A percentile compares a stretch with the other conserved stretches of the same genome.
Evolutionary conservation across 2,329 filamentous ascomycete genomes (phyloP).

Genomic region (Teratosphaeria pseudoeucalypti): DNA sequence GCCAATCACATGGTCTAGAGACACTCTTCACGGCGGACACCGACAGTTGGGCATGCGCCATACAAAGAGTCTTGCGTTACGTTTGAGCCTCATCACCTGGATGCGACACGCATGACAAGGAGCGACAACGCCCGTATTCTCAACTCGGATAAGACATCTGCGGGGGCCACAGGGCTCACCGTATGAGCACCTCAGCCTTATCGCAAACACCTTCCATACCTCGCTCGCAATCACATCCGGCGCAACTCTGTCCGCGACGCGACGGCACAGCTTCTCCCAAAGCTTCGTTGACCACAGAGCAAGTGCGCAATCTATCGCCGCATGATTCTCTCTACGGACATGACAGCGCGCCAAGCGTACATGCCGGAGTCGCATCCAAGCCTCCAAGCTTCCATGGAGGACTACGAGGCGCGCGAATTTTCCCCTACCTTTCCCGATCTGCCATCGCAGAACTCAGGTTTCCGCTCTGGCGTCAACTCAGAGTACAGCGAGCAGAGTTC

Average conservation of each 20-base stretch:
- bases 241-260: neutral
- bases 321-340: constrained; percentile 9
- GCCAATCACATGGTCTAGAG: neutral
- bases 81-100: neutral
- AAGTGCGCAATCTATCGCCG: neutral
- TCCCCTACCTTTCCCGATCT: constrained; percentile 44
- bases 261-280: neutral
- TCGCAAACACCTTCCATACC: constrained; percentile 1
- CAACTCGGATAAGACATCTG: neutral
- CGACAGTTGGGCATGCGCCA: constrained; percentile 4
- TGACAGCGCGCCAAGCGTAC: constrained; percentile 13
- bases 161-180: neutral
- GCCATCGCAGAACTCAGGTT: constrained; percentile 53
- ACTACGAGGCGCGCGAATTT: constrained; percentile 48
- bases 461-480: constrained; percentile 38
- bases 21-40: neutral
- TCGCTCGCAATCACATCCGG: neutral
- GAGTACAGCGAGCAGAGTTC: constrained; percentile 36
- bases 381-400: constrained; percentile 50
- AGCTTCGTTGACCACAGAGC: neutral
- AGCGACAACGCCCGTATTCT: neutral
- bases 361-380: constrained; percentile 39
- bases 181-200: constrained; percentile 6
- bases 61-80: neutral
- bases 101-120: constrained; percentile 8